phyloP scores from a whole-genome alignment of 306 rosid species.

The Cucurbita moschata region DNA sequence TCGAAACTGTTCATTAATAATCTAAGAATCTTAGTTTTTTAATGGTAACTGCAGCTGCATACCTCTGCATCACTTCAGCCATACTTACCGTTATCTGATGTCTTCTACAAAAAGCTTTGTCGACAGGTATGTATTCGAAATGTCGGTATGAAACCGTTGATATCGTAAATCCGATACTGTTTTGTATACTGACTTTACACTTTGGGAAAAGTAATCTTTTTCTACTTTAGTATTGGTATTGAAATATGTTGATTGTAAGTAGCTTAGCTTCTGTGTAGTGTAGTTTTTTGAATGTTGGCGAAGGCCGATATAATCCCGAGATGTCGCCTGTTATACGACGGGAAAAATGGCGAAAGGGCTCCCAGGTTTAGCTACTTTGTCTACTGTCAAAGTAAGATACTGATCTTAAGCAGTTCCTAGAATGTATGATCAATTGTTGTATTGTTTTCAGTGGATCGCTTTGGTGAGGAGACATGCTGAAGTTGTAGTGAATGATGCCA shows the following conservation, averaged over 20 bases:
- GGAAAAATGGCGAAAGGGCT: slow-evolving; percentile 89
- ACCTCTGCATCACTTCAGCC: slow-evolving; percentile 82
- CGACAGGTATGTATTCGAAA: slow-evolving; percentile 48
- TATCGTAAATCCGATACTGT: neutral
- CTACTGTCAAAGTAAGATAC: neutral
- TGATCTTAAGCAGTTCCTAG: neutral
- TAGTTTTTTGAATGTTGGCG: slow-evolving; percentile 76
- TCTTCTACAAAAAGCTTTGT: slow-evolving; percentile 69
- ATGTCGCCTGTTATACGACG: slow-evolving; percentile 67
- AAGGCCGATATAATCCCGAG: slow-evolving; percentile 68
- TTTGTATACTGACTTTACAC: neutral
- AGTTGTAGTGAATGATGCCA: slow-evolving; percentile 10
- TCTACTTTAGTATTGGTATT: neutral
- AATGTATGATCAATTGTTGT: neutral
- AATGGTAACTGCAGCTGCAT: slow-evolving; percentile 58
- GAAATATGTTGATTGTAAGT: neutral
- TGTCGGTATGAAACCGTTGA: neutral
- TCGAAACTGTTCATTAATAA: neutral
- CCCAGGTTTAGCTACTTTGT: slow-evolving; percentile 38
- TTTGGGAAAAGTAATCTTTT: neutral
- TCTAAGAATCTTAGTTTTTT: neutral
- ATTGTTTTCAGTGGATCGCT: slow-evolving; percentile 16
- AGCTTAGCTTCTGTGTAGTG: neutral
- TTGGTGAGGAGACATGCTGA: slow-evolving; percentile 23
- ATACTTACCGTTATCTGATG: slow-evolving; percentile 58